These are phyloP conservation scores for Glycyrrhiza uralensis DNA, from an alignment of 306 rosid species.

Conservation along the genomic window DNA sequence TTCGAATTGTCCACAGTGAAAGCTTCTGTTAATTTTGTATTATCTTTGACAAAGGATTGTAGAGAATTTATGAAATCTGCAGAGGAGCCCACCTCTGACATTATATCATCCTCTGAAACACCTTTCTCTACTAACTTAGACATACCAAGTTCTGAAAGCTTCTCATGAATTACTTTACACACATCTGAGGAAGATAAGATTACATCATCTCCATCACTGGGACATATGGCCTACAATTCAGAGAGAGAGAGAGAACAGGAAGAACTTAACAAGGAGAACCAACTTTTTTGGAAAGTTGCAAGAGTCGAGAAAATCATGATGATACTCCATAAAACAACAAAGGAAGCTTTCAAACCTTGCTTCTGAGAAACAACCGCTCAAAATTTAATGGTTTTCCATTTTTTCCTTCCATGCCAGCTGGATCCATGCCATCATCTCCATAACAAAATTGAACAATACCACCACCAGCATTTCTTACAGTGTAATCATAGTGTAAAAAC, in stretches of 20 bases:
- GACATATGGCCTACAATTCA: slow-evolving; percentile 66
- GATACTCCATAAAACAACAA: slow-evolving; percentile 15
- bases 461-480: slow-evolving; percentile 80
- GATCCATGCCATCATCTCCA: slow-evolving; percentile 99
- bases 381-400: slow-evolving; percentile 85
- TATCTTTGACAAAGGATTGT: slow-evolving; percentile 49
- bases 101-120: slow-evolving; percentile 46
- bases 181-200: slow-evolving; percentile 63
- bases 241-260: neutral
- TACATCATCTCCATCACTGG: slow-evolving; percentile 42
- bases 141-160: slow-evolving; percentile 57
- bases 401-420: slow-evolving; percentile 87
- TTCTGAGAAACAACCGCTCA: slow-evolving; percentile 63
- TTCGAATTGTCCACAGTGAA: slow-evolving; percentile 29
- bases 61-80: slow-evolving; percentile 52
- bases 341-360: slow-evolving; percentile 56
- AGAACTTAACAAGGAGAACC: neutral
- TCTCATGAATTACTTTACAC: slow-evolving; percentile 45
- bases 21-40: slow-evolving; percentile 29
- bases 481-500: slow-evolving; percentile 75
- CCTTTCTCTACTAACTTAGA: slow-evolving; percentile 41
- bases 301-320: neutral
- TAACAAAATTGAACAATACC: slow-evolving; percentile 78
- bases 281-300: neutral
- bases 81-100: slow-evolving; percentile 59